Base-by-base conservation (phyloP, 257 asterid species). In the Euphrasia confusa region DNA sequence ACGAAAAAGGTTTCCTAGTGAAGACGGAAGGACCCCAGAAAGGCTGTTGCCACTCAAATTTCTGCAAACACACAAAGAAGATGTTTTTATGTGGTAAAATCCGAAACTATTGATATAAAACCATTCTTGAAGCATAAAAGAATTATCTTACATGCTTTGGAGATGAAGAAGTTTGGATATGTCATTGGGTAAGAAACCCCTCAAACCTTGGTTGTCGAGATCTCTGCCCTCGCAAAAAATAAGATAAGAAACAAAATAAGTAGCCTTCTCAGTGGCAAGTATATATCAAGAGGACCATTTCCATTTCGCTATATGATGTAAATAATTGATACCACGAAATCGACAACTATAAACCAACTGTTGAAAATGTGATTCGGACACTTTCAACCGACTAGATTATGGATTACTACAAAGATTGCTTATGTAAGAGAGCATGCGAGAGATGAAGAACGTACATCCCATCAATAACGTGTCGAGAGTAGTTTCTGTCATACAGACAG, bases 121-220 rank as follows among this genome's bases (percentile, higher is more conserved):
- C 40, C 33, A 56, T 13, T 14, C 14, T 13, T 32, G 17, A 64
- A 39, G 54, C 71, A 26, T 42, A 26, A 32, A 33, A 37, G 11
- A 61, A 61, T 21, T 21, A 54, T 21, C 95, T 86, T 82, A 89
- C 99, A 93, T 82, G 97, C 81, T 90, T 71, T 87, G 99, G 58
- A 93, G 97, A 79, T 93, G 90, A 60, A 47, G 85, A 77, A 93
- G 84, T 50, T 71, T 77, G 58, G 96, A 87, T 65, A 89, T 76
- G 42, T 81, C 94, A 45, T 73, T 60, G 52, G 97, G 95, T 72
- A 93, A 74, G 83, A 80, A 74, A 48, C 99, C 99, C 57, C 78
- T 80, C 77, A 93, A 76, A 53, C 96, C 99, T 82, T 93, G 99
- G 81, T 85, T 87, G 84, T 85, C 97, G 60, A 93, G 89, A 74